These are phyloP conservation scores for Phoenix roebelenii DNA, from an alignment of 176 grass and related monocot species.

Conservation along the genomic window DNA sequence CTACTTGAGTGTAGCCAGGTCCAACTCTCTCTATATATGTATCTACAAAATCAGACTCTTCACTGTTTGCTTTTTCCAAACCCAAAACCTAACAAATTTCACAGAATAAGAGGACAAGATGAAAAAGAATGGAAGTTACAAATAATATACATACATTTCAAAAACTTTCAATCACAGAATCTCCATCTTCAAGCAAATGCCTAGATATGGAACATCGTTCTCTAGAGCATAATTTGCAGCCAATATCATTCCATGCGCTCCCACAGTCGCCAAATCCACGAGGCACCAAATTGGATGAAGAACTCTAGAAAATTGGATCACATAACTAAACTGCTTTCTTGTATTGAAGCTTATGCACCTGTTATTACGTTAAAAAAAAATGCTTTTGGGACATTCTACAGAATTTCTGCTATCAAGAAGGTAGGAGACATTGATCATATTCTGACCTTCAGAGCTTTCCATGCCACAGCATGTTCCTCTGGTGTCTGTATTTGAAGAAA, in stretches of 20 bases:
- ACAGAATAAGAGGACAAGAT: constrained; percentile 12
- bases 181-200: constrained; percentile 99
- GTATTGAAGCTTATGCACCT: no score
- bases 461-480: constrained; percentile 63
- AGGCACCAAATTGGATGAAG: constrained; percentile 79
- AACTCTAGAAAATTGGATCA: constrained; percentile 43
- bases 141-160: constrained; percentile 50
- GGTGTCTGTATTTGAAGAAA: constrained; percentile 41
- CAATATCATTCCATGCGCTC: constrained; percentile 83
- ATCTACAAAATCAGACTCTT: constrained; percentile 48
- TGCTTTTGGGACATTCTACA: not conserved
- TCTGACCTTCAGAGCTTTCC: constrained; percentile 74
- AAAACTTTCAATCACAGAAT: constrained; percentile 93
- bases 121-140: not conserved
- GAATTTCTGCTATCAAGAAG: not conserved
- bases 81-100: constrained; percentile 46
- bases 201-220: constrained; percentile 93
- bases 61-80: constrained; percentile 67
- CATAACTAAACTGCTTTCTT: no score
- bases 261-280: constrained; percentile 91
- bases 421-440: not conserved
- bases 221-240: constrained; percentile 96
- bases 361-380: no score
- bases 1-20: no score
- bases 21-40: no score